Evolutionary conservation across 1,284 basidiomycete species (phyloP).

Genomic region (Trametes pubescens): DNA sequence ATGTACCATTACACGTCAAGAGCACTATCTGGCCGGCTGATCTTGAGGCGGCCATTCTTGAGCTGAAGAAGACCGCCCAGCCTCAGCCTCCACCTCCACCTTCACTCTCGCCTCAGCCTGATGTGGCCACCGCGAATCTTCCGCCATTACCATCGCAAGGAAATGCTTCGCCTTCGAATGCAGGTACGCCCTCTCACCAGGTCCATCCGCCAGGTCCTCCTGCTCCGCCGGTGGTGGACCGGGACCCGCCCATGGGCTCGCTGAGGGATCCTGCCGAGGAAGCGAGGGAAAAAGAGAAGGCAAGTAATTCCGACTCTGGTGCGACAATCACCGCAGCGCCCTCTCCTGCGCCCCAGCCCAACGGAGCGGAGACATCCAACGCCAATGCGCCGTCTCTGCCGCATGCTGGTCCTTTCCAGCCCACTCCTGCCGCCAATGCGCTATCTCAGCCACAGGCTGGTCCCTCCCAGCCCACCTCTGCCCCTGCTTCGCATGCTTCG

Average conservation of each 20-base stretch:
- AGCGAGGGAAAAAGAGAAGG: constrained; percentile 23
- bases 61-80: constrained; percentile 50
- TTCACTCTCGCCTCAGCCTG: neutral
- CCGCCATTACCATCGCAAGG: constrained; percentile 8
- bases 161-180: constrained; percentile 2
- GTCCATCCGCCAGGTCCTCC: constrained; percentile 36
- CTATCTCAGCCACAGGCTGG: constrained; percentile 32
- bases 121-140: constrained; percentile 1
- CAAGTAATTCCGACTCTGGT: constrained; percentile 17
- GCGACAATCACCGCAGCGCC: constrained; percentile 15
- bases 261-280: constrained; percentile 31
- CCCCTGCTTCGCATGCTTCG: constrained; percentile 24
- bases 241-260: constrained; percentile 38
- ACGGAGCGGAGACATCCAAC: constrained; percentile 4
- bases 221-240: constrained; percentile 21
- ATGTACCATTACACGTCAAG: constrained; percentile 67
- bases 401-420: neutral
- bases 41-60: constrained; percentile 66
- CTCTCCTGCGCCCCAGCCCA: constrained; percentile 27
- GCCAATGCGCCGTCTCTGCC: constrained; percentile 22
- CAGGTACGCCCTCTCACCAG: constrained; percentile 32
- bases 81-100: constrained; percentile 2
- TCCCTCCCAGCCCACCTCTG: constrained; percentile 34
- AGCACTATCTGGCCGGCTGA: constrained; percentile 74
- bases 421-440: no score